A percentile compares a stretch with the other conserved stretches of the same genome.
Evolutionary conservation across 169 alveolate genomes (phyloP).

Genomic region (Babesia ovata): DNA sequence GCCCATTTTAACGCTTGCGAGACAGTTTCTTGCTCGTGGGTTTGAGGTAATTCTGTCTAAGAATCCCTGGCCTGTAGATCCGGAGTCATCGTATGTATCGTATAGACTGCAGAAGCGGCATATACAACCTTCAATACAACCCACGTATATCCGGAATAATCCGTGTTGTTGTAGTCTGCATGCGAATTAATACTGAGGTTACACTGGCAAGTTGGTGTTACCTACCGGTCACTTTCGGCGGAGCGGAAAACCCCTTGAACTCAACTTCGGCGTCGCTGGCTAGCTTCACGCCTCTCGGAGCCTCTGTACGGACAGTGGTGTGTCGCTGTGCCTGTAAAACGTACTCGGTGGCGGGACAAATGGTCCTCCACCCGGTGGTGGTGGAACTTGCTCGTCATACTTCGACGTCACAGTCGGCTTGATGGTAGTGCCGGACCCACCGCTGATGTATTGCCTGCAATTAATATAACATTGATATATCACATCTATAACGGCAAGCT

Average conservation of each 20-base stretch:
- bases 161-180: conserved; percentile 44
- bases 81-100: conserved; percentile 34
- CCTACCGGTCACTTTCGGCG: conserved; percentile 63
- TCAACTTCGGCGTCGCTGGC: conserved; percentile 1
- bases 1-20: conserved; percentile 88
- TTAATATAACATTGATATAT: not conserved
- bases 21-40: conserved; percentile 81
- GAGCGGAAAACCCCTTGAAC: conserved; percentile 66
- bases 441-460: conserved; percentile 36
- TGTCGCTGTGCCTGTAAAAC: not conserved
- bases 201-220: not conserved
- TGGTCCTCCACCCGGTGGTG: conserved; percentile 63
- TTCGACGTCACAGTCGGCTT: conserved; percentile 26
- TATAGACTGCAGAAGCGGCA: conserved; percentile 15
- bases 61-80: conserved; percentile 50
- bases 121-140: not conserved
- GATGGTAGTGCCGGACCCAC: conserved; percentile 37
- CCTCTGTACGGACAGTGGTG: conserved; percentile 1
- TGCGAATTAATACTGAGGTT: too few species aligned
- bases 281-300: conserved; percentile 34
- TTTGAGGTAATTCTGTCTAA: conserved; percentile 67
- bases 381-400: conserved; percentile 62
- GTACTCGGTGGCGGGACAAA: conserved; percentile 62
- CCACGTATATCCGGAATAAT: conserved; percentile 60
- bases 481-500: not conserved